phyloP scores from a whole-genome alignment of 2,329 filamentous ascomycete species.

The Phialemoniopsis sp. region DNA sequence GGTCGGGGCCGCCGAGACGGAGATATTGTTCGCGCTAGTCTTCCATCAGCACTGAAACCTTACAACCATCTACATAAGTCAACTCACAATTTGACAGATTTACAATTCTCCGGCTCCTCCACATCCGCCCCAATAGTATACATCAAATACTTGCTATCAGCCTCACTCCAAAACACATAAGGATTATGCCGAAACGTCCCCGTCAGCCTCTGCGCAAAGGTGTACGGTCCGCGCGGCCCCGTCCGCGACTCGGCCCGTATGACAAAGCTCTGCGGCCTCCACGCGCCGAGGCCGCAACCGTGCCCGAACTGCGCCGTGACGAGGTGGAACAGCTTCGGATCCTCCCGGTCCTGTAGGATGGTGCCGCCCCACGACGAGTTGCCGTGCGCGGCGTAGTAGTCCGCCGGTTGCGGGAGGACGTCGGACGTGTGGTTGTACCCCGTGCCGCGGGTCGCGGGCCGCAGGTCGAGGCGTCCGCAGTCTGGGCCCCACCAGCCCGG shows the following conservation, averaged over 20 bases:
- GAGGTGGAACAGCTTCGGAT: conserved; percentile 35
- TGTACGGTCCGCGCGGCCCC: conserved; percentile 38
- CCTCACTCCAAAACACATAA: conserved; percentile 35
- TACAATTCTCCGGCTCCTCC: not conserved
- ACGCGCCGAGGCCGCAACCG: conserved; percentile 40
- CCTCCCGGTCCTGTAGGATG: conserved; percentile 35
- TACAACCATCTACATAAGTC: too few relatives aligned
- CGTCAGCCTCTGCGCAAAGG: conserved; percentile 31
- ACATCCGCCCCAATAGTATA: conserved; percentile 36
- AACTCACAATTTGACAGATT: too few relatives aligned
- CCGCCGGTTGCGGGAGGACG: too few relatives aligned
- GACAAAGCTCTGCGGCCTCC: conserved; percentile 39
- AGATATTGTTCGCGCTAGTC: too few relatives aligned
- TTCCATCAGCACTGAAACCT: too few relatives aligned
- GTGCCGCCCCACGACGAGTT: conserved; percentile 44
- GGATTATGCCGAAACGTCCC: conserved; percentile 42
- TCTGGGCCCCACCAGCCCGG: conserved; percentile 36
- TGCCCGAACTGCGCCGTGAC: conserved; percentile 38
- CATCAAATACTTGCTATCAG: conserved; percentile 36
- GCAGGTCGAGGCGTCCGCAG: conserved; percentile 39
- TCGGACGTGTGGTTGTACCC: conserved; percentile 40
- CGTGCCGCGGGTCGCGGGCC: conserved; percentile 28
- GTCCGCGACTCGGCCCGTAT: conserved; percentile 37
- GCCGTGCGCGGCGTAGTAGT: conserved; percentile 8
- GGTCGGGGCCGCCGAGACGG: too few relatives aligned